phyloP scores from a whole-genome alignment of 2,329 filamentous ascomycete genomes.

The Aureobasidium pullulans region DNA sequence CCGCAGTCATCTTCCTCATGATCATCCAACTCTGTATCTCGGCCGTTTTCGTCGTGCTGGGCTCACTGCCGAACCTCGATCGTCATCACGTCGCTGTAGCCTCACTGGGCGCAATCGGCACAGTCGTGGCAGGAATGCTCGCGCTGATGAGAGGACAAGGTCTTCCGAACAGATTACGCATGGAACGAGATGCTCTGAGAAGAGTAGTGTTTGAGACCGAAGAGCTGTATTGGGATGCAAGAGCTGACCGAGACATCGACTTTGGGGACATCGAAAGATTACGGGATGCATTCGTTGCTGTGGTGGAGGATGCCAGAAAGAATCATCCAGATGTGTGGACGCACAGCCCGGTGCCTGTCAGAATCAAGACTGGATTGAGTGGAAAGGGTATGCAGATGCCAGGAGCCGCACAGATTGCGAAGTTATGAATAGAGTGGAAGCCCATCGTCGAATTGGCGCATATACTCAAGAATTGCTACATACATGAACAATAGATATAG shows the following conservation, averaged over 20 bases:
- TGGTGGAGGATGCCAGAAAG: slow-evolving; percentile 25
- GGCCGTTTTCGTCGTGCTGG: slow-evolving; percentile 31
- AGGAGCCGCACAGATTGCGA: neutral
- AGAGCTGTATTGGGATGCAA: slow-evolving; percentile 30
- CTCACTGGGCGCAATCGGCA: slow-evolving; percentile 26
- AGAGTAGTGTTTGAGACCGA: slow-evolving; percentile 29
- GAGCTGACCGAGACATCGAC: slow-evolving; percentile 23
- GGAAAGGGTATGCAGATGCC: slow-evolving; percentile 5
- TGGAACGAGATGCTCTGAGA: slow-evolving; percentile 26
- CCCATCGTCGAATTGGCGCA: neutral
- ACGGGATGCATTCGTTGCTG: slow-evolving; percentile 27
- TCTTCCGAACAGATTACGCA: slow-evolving; percentile 28
- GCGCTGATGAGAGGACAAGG: slow-evolving; percentile 31
- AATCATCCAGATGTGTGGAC: slow-evolving; percentile 32
- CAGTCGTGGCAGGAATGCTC: slow-evolving; percentile 27
- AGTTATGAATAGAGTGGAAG: neutral
- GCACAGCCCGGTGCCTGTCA: slow-evolving; percentile 1
- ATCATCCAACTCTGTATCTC: slow-evolving; percentile 27
- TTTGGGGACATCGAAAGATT: slow-evolving; percentile 29
- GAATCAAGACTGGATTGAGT: neutral
- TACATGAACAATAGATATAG: neutral
- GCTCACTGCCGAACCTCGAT: slow-evolving; percentile 21
- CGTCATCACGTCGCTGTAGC: slow-evolving; percentile 25
- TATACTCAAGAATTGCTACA: neutral
- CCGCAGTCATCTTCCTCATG: slow-evolving; percentile 25